Base-by-base conservation (phyloP, 257 asterid species). In the Solanum virginianum region DNA sequence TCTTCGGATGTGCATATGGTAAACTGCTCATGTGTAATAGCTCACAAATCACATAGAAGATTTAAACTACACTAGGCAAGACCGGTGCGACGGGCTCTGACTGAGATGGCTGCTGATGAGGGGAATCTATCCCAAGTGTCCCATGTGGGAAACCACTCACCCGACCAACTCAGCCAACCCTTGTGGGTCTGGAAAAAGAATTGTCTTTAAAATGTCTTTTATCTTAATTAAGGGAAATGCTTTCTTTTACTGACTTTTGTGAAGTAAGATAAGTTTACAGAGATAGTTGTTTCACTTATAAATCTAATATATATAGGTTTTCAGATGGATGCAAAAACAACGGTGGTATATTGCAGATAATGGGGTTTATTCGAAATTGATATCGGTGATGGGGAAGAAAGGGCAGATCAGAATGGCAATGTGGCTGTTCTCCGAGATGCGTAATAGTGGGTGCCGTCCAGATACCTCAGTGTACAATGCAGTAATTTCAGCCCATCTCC, bases 391-490 rank as follows among this genome's bases (percentile, higher is more conserved):
- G 99, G 99, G 99, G 15, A 96, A 89, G 92, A 93, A 96, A 87
- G 98, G 99, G 84, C 98, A 96, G 79, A 94, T 94, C 2, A 89
- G 99, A 15, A 95, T 93, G 98, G 98, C 99, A 2, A 96, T 95
- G 98, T 96, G 99, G 99, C 97, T 96, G 85, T 96, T 96, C 89
- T 93, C 98, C 4, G 99, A 96, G 94, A 94, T 96, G 99, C 97
- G 99, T 60, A 96, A 92, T 68, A 95, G 98, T 84, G 98, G 99
- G 22, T 96, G 99, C 86, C 91, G 89, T 87, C 95, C 99, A 1
- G 99, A 96, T 85, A 92, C 99, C 10, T 96, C 98, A 0, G 99
- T 96, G 36, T 96, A 96, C 92, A 96, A 96, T 83, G 90, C 99
- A 13, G 90, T 96, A 43, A 96, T 96, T 85, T 88, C 98, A 0